Percentiles rank a stretch among this genome's conserved stretches.
phyloP scores from a whole-genome alignment of 176 grass and related monocot genomes.

The Aegilops tauschii region DNA sequence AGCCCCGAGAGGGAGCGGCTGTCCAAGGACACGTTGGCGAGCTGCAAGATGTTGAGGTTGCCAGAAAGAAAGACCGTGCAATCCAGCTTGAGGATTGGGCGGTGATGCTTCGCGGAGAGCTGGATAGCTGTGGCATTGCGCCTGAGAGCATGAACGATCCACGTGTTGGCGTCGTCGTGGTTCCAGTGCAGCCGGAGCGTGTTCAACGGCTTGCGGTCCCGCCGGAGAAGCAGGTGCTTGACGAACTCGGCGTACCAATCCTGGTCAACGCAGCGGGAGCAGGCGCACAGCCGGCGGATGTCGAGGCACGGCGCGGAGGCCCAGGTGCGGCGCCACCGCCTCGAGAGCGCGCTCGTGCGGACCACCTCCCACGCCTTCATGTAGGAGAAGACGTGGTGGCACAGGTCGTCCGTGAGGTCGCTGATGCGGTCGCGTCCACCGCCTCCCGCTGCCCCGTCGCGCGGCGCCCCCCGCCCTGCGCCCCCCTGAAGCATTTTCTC shows the following conservation, averaged over 20 bases:
- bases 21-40: neutral
- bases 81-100: neutral
- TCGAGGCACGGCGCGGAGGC: constrained; percentile 6
- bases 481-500: constrained; percentile 7
- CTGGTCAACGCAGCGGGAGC: neutral
- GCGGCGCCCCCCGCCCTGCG: neutral
- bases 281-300: constrained; percentile 13
- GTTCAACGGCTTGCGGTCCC: neutral
- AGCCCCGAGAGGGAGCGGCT: neutral
- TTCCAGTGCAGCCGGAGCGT: constrained; percentile 28
- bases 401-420: neutral
- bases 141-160: constrained; percentile 15
- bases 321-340: constrained; percentile 10
- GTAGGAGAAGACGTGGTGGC: neutral
- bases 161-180: constrained; percentile 2
- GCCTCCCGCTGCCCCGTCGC: neutral
- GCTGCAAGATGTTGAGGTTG: constrained; percentile 22
- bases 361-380: constrained; percentile 35
- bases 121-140: neutral
- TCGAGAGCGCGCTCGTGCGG: neutral
- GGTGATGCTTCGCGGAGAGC: constrained; percentile 10
- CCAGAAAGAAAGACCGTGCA: neutral
- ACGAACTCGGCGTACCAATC: neutral
- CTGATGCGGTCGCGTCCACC: neutral
- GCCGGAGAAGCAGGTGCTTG: constrained; percentile 9